Evolutionary conservation across 2,329 filamentous ascomycete genomes (phyloP).

Genomic region (Aspergillus latus): DNA sequence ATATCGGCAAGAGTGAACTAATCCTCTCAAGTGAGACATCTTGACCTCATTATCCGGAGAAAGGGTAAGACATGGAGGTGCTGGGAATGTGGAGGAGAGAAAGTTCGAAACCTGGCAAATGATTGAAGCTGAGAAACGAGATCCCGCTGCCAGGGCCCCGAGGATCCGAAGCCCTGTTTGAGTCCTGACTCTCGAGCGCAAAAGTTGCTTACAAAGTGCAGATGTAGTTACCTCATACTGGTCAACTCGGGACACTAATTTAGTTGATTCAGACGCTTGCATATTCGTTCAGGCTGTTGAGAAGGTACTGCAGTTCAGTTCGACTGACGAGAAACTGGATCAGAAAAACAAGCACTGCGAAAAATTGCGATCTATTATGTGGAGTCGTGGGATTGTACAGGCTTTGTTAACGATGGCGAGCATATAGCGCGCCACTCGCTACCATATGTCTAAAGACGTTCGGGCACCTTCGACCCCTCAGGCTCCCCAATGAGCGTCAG

Average conservation of each 20-base stretch:
- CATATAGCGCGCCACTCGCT: background rate
- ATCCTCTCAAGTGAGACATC: constrained; percentile 1
- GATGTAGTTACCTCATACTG: no score
- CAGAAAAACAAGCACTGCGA: background rate
- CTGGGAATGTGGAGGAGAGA: background rate
- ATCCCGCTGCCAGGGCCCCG: background rate
- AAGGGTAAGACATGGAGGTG: background rate
- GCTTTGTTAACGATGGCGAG: background rate
- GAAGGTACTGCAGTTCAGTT: background rate
- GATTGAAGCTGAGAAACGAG: constrained; percentile 8
- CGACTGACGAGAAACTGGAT: background rate
- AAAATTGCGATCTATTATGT: background rate
- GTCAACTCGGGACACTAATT: no score
- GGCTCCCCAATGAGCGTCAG: constrained; percentile 74
- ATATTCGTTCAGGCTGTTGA: no score
- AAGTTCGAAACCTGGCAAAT: constrained; percentile 23
- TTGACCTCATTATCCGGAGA: background rate
- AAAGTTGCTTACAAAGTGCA: no score
- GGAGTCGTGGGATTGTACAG: constrained; percentile 8
- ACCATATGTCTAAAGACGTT: constrained; percentile 25
- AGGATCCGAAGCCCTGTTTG: no score
- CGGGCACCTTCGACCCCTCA: constrained; percentile 43
- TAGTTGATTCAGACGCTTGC: no score
- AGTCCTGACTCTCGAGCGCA: background rate
- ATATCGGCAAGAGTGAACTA: background rate